These are phyloP conservation scores for Letharia columbiana DNA, from an alignment of 495 filamentous ascomycete species.

Conservation along the genomic window DNA sequence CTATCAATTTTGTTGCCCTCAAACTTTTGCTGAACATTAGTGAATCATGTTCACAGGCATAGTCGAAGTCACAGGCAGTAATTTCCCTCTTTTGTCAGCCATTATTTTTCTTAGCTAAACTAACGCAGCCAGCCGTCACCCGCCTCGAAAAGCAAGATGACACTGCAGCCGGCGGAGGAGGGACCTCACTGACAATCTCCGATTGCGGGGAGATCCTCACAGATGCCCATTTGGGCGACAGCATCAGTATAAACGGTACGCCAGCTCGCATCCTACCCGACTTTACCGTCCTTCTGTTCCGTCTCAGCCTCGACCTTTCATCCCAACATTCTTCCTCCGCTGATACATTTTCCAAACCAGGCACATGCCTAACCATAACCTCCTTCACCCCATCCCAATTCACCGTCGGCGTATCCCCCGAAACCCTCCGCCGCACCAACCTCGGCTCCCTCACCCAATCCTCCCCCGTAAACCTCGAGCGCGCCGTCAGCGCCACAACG, in stretches of 20 bases:
- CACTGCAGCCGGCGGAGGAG: conserved; percentile 56
- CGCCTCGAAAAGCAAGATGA: conserved; percentile 71
- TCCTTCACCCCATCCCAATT: conserved; percentile 61
- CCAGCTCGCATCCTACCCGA: conserved; percentile 13
- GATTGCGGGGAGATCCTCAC: conserved; percentile 62
- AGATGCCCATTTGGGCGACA: conserved; percentile 83
- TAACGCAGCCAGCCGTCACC: conserved; percentile 56
- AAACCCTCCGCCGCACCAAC: conserved; percentile 94
- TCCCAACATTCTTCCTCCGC: neutral
- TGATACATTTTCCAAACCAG: conserved; percentile 26
- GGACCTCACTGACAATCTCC: conserved; percentile 84
- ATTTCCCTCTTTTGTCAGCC: conserved; percentile 21
- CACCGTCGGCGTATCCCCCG: conserved; percentile 90
- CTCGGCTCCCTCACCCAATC: conserved; percentile 57
- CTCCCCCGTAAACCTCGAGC: conserved; percentile 78
- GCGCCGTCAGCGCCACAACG: conserved; percentile 77
- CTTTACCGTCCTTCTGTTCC: too few relatives aligned
- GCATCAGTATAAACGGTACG: conserved; percentile 81
- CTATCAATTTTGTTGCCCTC: conserved; percentile 18
- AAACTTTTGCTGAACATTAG: neutral
- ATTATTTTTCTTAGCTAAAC: conserved; percentile 11
- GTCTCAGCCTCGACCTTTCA: neutral
- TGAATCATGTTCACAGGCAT: conserved; percentile 90
- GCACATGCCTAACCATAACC: conserved; percentile 86
- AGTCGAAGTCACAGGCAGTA: conserved; percentile 90